These are phyloP conservation scores for Pseudogymnoascus verrucosus DNA, from an alignment of 2,329 filamentous ascomycete species.

Conservation along the genomic window DNA sequence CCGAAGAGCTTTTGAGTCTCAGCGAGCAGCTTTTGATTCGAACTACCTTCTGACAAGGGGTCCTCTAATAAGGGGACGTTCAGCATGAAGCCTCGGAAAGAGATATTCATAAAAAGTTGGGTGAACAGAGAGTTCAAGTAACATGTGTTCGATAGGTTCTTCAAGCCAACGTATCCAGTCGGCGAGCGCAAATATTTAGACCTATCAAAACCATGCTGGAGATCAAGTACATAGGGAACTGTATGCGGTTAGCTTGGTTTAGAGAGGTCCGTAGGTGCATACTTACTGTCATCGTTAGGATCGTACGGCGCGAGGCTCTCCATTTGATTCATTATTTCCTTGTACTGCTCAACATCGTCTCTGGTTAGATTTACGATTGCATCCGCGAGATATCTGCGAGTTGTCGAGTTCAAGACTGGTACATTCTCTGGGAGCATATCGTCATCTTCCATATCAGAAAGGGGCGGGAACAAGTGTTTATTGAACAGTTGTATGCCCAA, in stretches of 20 bases:
- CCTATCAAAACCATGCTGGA: constrained; percentile 56
- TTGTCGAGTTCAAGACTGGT: constrained; percentile 45
- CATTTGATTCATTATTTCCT: constrained; percentile 43
- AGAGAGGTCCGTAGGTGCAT: not conserved
- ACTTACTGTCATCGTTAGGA: constrained; percentile 34
- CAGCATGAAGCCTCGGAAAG: constrained; percentile 80
- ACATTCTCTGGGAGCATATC: constrained; percentile 21
- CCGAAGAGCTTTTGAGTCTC: constrained; percentile 78
- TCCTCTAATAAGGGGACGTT: constrained; percentile 32
- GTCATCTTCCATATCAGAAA: constrained; percentile 27
- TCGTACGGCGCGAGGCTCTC: constrained; percentile 43
- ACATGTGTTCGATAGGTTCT: constrained; percentile 90
- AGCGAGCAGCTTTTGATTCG: constrained; percentile 59
- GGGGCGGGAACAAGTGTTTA: constrained; percentile 57
- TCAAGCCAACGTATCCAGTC: constrained; percentile 81
- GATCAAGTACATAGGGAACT: constrained; percentile 52
- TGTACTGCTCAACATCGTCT: constrained; percentile 41
- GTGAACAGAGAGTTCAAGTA: constrained; percentile 93
- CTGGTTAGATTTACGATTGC: constrained; percentile 51
- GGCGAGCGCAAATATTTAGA: constrained; percentile 61
- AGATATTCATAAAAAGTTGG: constrained; percentile 91
- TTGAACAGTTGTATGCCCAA: constrained; percentile 48
- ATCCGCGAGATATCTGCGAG: constrained; percentile 52
- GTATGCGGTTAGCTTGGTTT: constrained; percentile 20
- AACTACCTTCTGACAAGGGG: constrained; percentile 42